Percentiles rank a stretch among this genome's conserved stretches.
Conservation (phyloP, 495 filamentous ascomycete genomes). For the Bryoglossum gracile region DNA sequence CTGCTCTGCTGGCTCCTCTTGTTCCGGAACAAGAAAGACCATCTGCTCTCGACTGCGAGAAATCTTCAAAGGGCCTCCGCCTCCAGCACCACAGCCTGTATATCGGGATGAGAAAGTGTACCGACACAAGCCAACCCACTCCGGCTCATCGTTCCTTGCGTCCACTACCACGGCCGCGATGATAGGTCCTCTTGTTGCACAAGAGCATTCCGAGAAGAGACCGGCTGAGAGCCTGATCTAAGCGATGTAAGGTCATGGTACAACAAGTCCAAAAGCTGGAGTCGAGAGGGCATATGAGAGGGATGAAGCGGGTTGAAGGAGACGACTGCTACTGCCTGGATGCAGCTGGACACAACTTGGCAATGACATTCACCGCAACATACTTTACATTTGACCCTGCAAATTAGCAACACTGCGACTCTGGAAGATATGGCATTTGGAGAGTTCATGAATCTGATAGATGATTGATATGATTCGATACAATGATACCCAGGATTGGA, state of each 20-base stretch:
- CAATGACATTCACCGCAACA: too few species aligned
- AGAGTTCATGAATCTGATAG: background rate
- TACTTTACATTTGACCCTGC: too few species aligned
- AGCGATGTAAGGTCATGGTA: background rate
- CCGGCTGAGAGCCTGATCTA: background rate
- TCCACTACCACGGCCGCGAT: slow-evolving; percentile 34
- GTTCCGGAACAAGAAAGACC: background rate
- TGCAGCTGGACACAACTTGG: too few species aligned
- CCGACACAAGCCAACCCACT: slow-evolving; percentile 34
- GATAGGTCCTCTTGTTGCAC: slow-evolving; percentile 5
- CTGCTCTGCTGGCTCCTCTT: background rate
- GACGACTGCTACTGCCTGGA: too few species aligned
- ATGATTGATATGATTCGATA: background rate
- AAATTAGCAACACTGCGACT: too few species aligned
- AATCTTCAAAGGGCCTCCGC: background rate
- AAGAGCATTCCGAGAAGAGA: background rate
- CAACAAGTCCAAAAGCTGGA: too few species aligned
- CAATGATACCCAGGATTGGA: background rate
- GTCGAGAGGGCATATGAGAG: too few species aligned
- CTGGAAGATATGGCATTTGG: too few species aligned
- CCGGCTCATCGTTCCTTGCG: slow-evolving; percentile 33
- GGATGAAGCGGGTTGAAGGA: too few species aligned
- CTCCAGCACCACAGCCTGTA: background rate
- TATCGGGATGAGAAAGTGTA: slow-evolving; percentile 24
- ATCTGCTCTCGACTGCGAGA: background rate